Evolutionary conservation across 2,329 filamentous ascomycete genomes (phyloP).

Genomic region (Sclerotinia subarctica): DNA sequence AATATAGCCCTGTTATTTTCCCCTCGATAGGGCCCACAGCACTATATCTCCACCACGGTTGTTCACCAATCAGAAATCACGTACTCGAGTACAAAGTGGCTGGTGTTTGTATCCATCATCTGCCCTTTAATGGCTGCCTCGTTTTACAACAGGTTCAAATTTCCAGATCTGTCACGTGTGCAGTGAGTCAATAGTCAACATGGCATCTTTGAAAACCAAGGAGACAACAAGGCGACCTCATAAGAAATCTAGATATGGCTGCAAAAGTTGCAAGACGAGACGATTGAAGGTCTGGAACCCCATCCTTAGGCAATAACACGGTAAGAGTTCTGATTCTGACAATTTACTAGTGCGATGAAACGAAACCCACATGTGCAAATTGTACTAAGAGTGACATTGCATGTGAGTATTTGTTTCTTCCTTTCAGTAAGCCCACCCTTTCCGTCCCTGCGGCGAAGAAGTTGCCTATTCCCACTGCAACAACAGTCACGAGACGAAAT

Average conservation of each 20-base stretch:
- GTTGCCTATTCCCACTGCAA: background rate
- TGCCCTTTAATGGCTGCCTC: background rate
- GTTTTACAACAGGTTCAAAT: background rate
- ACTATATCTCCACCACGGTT: background rate
- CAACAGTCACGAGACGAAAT: background rate
- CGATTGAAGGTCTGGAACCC: background rate
- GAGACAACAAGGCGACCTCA: background rate
- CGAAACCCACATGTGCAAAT: constrained; percentile 5
- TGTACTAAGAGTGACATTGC: background rate
- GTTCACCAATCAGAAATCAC: background rate
- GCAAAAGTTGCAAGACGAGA: constrained; percentile 16
- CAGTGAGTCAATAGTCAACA: background rate
- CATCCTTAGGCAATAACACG: background rate
- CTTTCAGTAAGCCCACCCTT: background rate
- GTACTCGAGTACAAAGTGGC: background rate
- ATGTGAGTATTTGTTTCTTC: constrained; percentile 3
- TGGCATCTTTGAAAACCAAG: background rate
- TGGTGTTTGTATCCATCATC: background rate
- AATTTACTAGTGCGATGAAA: constrained; percentile 8
- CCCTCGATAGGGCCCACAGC: background rate
- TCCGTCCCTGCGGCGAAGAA: background rate
- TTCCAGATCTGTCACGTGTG: background rate
- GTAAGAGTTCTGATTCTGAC: background rate
- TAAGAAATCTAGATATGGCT: constrained; percentile 17
- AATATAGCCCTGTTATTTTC: background rate